A percentile compares a stretch with the other conserved stretches of the same genome.
phyloP scores from a whole-genome alignment of 2,329 filamentous ascomycete species.

The Aspergillus amoenus region DNA sequence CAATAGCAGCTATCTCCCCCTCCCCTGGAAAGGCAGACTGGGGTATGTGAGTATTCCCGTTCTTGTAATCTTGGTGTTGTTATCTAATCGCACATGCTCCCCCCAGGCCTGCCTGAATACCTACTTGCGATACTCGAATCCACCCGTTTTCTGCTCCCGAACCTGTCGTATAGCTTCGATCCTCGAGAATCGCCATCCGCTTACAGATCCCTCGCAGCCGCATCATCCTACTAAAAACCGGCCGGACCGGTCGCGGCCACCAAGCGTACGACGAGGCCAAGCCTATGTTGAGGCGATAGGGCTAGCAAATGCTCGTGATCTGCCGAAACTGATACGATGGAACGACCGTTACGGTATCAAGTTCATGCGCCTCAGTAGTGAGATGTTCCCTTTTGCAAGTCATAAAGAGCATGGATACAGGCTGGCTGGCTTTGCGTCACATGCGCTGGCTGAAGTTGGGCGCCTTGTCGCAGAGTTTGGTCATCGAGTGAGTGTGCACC shows the following conservation, averaged over 20 bases:
- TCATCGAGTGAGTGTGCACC: conserved; percentile 85
- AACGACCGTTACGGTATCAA: conserved; percentile 89
- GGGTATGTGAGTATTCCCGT: conserved; percentile 69
- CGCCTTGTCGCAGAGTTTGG: conserved; percentile 73
- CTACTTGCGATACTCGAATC: conserved; percentile 77
- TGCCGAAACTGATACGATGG: conserved; percentile 84
- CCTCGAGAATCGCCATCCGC: conserved; percentile 79
- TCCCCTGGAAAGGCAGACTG: conserved; percentile 86
- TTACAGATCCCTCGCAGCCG: conserved; percentile 71
- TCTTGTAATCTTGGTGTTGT: neutral
- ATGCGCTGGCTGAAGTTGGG: conserved; percentile 73
- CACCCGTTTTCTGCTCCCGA: conserved; percentile 84
- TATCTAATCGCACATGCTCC: neutral
- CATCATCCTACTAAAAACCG: conserved; percentile 83
- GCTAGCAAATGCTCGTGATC: conserved; percentile 77
- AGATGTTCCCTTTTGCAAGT: conserved; percentile 96
- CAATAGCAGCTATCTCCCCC: conserved; percentile 76
- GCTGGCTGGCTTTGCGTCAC: conserved; percentile 77
- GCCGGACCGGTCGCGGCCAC: conserved; percentile 70
- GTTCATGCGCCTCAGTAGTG: conserved; percentile 87
- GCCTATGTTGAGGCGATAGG: conserved; percentile 75
- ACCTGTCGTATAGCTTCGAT: conserved; percentile 92
- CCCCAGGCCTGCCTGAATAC: conserved; percentile 82
- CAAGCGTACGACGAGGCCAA: conserved; percentile 66
- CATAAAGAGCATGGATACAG: conserved; percentile 85